A percentile compares a stretch with the other conserved stretches of the same genome.
phyloP scores from a whole-genome alignment of 495 filamentous ascomycete genomes.

The Corynascus novoguineensis region DNA sequence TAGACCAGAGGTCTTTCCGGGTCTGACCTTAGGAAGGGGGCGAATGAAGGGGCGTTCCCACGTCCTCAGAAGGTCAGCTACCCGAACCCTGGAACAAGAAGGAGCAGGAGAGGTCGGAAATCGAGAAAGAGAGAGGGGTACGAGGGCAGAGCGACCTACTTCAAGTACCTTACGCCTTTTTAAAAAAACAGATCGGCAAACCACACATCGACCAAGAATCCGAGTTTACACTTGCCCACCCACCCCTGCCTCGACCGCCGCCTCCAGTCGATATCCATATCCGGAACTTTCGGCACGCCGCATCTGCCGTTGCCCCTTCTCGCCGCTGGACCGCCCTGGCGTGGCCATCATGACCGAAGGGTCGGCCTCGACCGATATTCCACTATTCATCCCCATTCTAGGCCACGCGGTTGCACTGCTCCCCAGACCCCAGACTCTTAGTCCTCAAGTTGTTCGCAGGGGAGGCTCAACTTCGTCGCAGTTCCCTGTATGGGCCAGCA shows the following conservation, averaged over 20 bases:
- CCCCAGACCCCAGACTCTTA: conserved; percentile 2
- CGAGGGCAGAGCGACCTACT: background rate
- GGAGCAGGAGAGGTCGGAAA: background rate
- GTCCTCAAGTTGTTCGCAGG: background rate
- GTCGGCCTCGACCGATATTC: background rate
- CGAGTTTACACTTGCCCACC: background rate
- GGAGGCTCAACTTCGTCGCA: no score
- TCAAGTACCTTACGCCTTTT: no score
- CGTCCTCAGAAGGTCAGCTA: conserved; percentile 7
- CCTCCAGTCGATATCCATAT: background rate
- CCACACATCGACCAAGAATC: background rate
- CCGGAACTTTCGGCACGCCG: background rate
- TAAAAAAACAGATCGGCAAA: background rate
- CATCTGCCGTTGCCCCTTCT: background rate
- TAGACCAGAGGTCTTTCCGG: conserved; percentile 6
- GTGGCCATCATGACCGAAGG: background rate
- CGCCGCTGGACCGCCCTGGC: background rate
- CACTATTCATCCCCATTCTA: background rate
- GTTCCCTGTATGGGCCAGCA: no score
- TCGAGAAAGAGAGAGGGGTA: background rate
- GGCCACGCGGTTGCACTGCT: background rate
- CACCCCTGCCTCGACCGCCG: background rate
- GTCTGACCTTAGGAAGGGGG: conserved; percentile 3
- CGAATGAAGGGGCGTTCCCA: conserved; percentile 2
- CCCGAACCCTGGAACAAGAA: background rate